Conservation (phyloP, 306 rosid genomes). For the Casuarina glauca region DNA sequence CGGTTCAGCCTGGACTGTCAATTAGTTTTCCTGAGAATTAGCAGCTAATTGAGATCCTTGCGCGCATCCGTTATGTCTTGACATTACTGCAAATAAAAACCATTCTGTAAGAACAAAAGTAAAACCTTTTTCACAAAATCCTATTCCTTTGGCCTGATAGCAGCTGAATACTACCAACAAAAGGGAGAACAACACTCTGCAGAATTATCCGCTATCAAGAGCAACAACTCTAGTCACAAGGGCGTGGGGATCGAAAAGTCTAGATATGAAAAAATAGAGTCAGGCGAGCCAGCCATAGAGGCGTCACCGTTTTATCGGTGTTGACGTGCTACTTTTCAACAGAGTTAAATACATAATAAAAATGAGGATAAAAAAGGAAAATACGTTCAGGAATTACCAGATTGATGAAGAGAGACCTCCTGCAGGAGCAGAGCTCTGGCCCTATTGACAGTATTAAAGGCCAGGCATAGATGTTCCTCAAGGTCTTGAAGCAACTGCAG, state of each 20-base stretch:
- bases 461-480: conserved; percentile 51
- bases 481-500: conserved; percentile 48
- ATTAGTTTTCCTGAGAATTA: not conserved
- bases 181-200: not conserved
- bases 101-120: not conserved
- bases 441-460: conserved; percentile 50
- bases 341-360: conserved; percentile 16
- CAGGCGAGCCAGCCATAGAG: not conserved
- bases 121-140: not conserved
- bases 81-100: conserved; percentile 1
- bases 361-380: not conserved
- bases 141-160: not conserved
- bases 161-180: not conserved
- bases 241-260: not conserved
- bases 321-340: conserved; percentile 6
- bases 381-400: conserved; percentile 20
- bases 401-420: conserved; percentile 38
- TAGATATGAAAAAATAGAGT: not conserved
- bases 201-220: not conserved
- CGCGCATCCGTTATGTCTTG: not conserved
- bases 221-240: not conserved
- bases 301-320: not conserved
- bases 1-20: not conserved
- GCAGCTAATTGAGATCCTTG: not conserved
- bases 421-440: conserved; percentile 54